Evolutionary conservation across 345 rosid species (phyloP), one percentile per base, ranked within the genome.

Genomic region (Hypericum androsaemum): DNA sequence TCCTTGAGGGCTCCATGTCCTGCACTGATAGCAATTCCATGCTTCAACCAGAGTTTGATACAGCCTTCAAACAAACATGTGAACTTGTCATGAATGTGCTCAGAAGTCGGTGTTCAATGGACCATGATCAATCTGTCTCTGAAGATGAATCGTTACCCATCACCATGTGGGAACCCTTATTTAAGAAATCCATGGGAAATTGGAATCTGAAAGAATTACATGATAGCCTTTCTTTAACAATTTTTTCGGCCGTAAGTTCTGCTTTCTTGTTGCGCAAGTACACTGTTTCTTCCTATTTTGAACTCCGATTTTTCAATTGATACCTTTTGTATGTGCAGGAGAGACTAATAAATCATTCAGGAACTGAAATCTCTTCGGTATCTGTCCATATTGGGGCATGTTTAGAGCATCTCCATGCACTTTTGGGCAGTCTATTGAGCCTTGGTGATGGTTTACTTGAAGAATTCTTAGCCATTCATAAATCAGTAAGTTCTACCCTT

Each of bases 381-480:
- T 64, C 75, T 50, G 65, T 56, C 49, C 62, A 42, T 15, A 43
- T 76, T 58, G 89, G 79, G 70, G 66, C 67, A 47, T 60, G 64
- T 66, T 67, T 84, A 47, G 69, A 70, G 79, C 65, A 65, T 57
- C 77, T 84, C 35, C 77, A 62, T 62, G 52, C 53, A 41, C 48
- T 75, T 47, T 51, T 86, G 74, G 80, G 77, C 58, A 59, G 84
- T 22, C 17, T 92, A 56, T 66, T 79, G 69, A 72, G 64, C 64
- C 81, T 82, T 22, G 72, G 79, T 22, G 72, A 78, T 55, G 55
- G 67, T 68, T 75, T 84, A 69, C 84, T 88, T 50, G 62, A 68
- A 65, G 88, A 83, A 51, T 79, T 88, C 62, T 59, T 92, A 57
- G 75, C 76, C 12, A 53, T 88, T 72, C 77, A 80, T 63, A 85